Conservation (phyloP, 768 basidiomycete species). For the Cystofilobasidium macerans region DNA sequence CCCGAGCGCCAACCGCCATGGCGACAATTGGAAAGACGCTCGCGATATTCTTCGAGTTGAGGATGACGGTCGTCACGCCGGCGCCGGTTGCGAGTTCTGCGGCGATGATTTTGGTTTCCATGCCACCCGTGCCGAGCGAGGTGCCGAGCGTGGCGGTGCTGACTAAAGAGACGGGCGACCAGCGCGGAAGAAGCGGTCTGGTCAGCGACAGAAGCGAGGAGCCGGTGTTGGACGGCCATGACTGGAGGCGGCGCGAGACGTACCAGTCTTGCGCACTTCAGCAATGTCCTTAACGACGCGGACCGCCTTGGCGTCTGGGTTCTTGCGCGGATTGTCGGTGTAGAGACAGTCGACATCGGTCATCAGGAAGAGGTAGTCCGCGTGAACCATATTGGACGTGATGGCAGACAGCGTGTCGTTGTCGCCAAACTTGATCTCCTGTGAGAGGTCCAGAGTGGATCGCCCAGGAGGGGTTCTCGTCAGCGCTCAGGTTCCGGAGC, state of each 20-base stretch:
- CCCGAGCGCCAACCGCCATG: not conserved
- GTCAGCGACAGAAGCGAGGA: too few relatives aligned
- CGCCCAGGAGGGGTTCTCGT: too few relatives aligned
- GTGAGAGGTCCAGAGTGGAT: not conserved
- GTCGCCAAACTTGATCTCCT: conserved; percentile 99
- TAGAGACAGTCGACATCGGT: conserved; percentile 96
- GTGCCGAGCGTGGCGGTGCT: conserved; percentile 87
- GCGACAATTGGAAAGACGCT: conserved; percentile 72
- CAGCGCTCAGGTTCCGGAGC: not conserved
- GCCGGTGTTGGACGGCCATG: too few relatives aligned
- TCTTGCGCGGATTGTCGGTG: conserved; percentile 86
- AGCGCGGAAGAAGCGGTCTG: too few relatives aligned
- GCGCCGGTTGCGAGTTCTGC: conserved; percentile 94
- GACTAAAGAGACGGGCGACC: conserved; percentile 44
- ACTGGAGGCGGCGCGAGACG: not conserved
- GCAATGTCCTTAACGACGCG: conserved; percentile 72
- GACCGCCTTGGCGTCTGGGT: conserved; percentile 67
- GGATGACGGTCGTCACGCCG: conserved; percentile 83
- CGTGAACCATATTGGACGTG: conserved; percentile 92
- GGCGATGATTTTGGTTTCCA: conserved; percentile 98
- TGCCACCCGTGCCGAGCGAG: conserved; percentile 89
- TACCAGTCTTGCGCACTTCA: conserved; percentile 64
- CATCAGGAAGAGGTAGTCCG: conserved; percentile 89
- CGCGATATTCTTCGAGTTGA: conserved; percentile 65
- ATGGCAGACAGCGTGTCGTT: conserved; percentile 97